A percentile compares a stretch with the other conserved stretches of the same genome.
These are phyloP conservation scores for Luffa acutangula DNA, from an alignment of 306 rosid genomes.

Conservation along the genomic window DNA sequence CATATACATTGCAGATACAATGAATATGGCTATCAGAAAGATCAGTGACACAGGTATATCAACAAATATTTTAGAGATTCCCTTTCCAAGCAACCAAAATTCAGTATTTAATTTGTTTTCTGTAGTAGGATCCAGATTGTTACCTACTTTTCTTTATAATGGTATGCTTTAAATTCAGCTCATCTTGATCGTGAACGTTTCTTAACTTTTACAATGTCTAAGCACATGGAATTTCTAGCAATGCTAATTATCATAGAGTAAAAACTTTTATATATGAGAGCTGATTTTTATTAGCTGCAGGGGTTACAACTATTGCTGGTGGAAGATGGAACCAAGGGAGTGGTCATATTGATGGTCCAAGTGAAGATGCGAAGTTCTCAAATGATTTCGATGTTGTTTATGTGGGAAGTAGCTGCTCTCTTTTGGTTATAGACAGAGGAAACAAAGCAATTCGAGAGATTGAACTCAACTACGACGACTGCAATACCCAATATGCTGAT, in stretches of 20 bases:
- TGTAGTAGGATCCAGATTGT: neutral
- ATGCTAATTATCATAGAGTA: neutral
- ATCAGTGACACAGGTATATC: slow-evolving; percentile 66
- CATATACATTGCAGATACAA: slow-evolving; percentile 84
- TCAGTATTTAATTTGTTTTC: neutral
- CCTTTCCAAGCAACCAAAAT: neutral
- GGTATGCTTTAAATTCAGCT: neutral
- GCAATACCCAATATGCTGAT: slow-evolving; percentile 34
- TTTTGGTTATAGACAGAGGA: slow-evolving; percentile 88
- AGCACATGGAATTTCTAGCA: neutral
- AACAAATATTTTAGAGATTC: neutral
- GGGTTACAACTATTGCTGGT: slow-evolving; percentile 97
- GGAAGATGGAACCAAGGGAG: slow-evolving; percentile 75
- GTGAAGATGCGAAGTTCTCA: slow-evolving; percentile 95
- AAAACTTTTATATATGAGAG: neutral
- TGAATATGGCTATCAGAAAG: slow-evolving; percentile 95
- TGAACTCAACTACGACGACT: slow-evolving; percentile 73
- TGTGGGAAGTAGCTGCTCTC: slow-evolving; percentile 71
- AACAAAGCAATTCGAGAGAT: slow-evolving; percentile 92
- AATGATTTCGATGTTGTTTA: slow-evolving; percentile 78
- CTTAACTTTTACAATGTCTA: neutral
- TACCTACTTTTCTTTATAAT: neutral
- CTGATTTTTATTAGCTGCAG: slow-evolving; percentile 21
- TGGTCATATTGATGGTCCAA: slow-evolving; percentile 93
- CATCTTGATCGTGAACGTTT: neutral